Percentiles rank a stretch among this genome's conserved stretches.
Conservation (phyloP, 352 stramenopile genomes). For the Pythium periplocum region DNA sequence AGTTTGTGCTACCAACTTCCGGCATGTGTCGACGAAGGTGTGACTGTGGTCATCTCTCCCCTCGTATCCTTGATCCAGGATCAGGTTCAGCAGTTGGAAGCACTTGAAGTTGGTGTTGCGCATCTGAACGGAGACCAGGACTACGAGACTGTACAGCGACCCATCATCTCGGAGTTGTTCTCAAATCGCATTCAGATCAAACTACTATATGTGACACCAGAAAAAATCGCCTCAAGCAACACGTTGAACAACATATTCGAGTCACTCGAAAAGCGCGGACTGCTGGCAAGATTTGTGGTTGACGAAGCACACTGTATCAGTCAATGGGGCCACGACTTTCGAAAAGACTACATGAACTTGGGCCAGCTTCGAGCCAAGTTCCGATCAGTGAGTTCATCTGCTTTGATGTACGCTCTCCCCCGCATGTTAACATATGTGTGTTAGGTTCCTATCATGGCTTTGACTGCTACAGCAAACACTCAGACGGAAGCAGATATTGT, state of each 20-base stretch:
- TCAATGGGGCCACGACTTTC: conserved; percentile 99
- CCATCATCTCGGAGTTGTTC: conserved; percentile 87
- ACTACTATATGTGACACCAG: conserved; percentile 98
- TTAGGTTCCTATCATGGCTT: conserved; percentile 83
- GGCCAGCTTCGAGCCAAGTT: conserved; percentile 90
- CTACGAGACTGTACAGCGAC: conserved; percentile 77
- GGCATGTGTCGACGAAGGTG: conserved; percentile 83
- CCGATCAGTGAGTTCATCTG: conserved; percentile 63
- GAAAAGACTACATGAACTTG: conserved; percentile 97
- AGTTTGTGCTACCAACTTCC: conserved; percentile 97
- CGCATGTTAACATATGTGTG: neutral
- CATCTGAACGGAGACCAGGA: conserved; percentile 85
- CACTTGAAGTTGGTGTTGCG: conserved; percentile 87
- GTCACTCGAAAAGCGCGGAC: conserved; percentile 60
- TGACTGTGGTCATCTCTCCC: conserved; percentile 97
- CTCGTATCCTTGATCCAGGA: conserved; percentile 99
- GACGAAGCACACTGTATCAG: conserved; percentile 97
- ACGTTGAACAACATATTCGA: conserved; percentile 86
- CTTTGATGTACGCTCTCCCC: neutral
- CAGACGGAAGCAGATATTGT: conserved; percentile 84
- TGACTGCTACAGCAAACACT: conserved; percentile 83
- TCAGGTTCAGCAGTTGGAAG: conserved; percentile 95
- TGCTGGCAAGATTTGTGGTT: conserved; percentile 96
- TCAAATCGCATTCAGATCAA: conserved; percentile 89
- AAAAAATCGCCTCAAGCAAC: conserved; percentile 92